phyloP scores from a whole-genome alignment of 2,329 filamentous ascomycete species.

The Hypoxylon sp. region DNA sequence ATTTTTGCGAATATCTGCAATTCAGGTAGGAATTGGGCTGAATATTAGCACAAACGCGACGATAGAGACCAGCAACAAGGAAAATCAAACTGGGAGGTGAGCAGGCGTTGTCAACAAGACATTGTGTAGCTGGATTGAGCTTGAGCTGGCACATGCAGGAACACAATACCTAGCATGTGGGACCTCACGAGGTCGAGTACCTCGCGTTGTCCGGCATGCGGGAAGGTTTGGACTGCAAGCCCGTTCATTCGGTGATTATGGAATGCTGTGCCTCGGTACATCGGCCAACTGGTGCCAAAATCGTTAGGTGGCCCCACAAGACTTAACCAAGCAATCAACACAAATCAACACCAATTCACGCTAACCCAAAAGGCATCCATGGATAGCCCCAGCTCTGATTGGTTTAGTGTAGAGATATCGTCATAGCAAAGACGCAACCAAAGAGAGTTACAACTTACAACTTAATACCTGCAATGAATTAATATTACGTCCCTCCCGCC shows the following conservation, averaged over 20 bases:
- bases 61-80: conserved; percentile 15
- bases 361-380: neutral
- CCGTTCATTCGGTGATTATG: conserved; percentile 26
- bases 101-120: conserved; percentile 31
- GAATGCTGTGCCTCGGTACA: conserved; percentile 34
- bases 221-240: conserved; percentile 24
- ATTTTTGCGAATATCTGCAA: conserved; percentile 50
- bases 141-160: conserved; percentile 35
- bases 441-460: neutral
- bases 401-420: neutral
- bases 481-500: neutral
- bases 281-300: conserved; percentile 33
- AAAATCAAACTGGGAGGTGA: conserved; percentile 20
- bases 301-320: conserved; percentile 26
- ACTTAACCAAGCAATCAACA: no score
- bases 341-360: neutral
- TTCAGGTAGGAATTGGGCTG: conserved; percentile 25
- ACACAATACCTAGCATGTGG: conserved; percentile 41
- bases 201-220: conserved; percentile 33
- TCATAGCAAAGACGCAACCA: neutral
- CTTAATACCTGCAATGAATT: neutral
- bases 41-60: conserved; percentile 31
- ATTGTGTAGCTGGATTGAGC: conserved; percentile 13
- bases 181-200: conserved; percentile 32
- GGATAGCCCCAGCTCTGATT: neutral